Evolutionary conservation across 495 filamentous ascomycete species (phyloP).

Genomic region (Penicillium fimorum): DNA sequence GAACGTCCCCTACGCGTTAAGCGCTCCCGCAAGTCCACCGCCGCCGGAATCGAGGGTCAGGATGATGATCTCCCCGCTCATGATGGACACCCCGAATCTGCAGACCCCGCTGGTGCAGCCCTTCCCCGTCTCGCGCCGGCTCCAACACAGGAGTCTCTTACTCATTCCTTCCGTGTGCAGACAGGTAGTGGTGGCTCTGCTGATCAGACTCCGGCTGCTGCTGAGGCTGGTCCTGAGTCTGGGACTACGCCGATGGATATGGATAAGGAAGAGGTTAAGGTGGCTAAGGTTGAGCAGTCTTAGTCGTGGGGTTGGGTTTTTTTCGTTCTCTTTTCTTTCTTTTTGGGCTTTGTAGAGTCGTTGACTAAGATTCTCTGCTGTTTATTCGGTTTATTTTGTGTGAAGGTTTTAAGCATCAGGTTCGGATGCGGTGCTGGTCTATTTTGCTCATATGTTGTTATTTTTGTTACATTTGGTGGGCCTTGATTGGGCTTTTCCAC

Average conservation of each 20-base stretch:
- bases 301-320: neutral
- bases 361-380: neutral
- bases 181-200: constrained; percentile 29
- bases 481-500: constrained; percentile 12
- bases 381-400: neutral
- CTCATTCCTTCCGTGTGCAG: constrained; percentile 43
- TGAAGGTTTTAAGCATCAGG: constrained; percentile 7
- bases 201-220: constrained; percentile 28
- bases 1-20: constrained; percentile 89
- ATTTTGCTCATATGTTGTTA: constrained; percentile 17
- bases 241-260: constrained; percentile 44
- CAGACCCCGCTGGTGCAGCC: constrained; percentile 16
- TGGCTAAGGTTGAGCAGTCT: constrained; percentile 18
- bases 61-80: constrained; percentile 23
- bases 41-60: constrained; percentile 25
- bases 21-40: constrained; percentile 60
- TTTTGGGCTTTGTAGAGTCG: neutral
- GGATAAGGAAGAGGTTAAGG: constrained; percentile 39
- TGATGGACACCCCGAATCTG: constrained; percentile 16
- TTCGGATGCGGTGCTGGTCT: constrained; percentile 12
- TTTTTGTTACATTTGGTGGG: neutral
- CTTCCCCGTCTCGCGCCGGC: constrained; percentile 42
- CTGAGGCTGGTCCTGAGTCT: constrained; percentile 25
- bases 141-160: constrained; percentile 43
- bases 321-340: constrained; percentile 11